phyloP scores from a whole-genome alignment of 2,329 filamentous ascomycete genomes.

The Aspergillus fumigatiaffinis region DNA sequence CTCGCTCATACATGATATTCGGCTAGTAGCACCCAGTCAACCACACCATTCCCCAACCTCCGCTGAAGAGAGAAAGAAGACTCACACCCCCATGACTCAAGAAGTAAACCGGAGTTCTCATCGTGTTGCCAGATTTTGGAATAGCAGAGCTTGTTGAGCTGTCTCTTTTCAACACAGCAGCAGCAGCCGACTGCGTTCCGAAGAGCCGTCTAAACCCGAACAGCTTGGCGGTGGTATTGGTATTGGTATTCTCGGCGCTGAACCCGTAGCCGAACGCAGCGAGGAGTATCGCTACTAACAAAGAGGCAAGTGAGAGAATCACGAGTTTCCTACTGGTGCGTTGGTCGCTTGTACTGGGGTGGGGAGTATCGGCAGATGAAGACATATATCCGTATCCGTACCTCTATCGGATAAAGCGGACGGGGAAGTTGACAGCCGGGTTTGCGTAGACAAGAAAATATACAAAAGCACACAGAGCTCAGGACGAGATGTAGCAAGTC shows the following conservation, averaged over 20 bases:
- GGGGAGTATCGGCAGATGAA: slow-evolving; percentile 9
- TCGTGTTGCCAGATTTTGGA: slow-evolving; percentile 10
- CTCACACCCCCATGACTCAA: slow-evolving; percentile 47
- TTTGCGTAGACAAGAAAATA: not conserved
- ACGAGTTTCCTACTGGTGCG: slow-evolving; percentile 7
- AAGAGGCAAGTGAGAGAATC: slow-evolving; percentile 15
- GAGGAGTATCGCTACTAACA: slow-evolving; percentile 18
- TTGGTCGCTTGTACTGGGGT: slow-evolving; percentile 1
- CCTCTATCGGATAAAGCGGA: not conserved
- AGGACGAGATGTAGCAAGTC: not conserved
- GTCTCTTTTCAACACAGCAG: slow-evolving; percentile 1
- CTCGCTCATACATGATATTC: slow-evolving; percentile 63
- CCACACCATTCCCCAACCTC: not conserved
- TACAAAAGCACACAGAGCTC: not conserved
- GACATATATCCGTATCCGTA: slow-evolving; percentile 18
- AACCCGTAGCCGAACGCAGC: slow-evolving; percentile 12
- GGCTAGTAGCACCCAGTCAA: slow-evolving; percentile 39
- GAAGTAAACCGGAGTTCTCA: slow-evolving; percentile 51
- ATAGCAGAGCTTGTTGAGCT: not conserved
- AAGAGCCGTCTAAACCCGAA: slow-evolving; percentile 24
- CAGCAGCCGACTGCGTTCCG: slow-evolving; percentile 9
- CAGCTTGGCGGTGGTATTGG: slow-evolving; percentile 21
- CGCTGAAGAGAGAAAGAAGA: not conserved
- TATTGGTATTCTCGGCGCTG: not conserved
- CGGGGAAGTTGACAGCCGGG: no score